Evolutionary conservation across 169 alveolate genomes (phyloP).

Genomic region (Theileria orientalis): DNA sequence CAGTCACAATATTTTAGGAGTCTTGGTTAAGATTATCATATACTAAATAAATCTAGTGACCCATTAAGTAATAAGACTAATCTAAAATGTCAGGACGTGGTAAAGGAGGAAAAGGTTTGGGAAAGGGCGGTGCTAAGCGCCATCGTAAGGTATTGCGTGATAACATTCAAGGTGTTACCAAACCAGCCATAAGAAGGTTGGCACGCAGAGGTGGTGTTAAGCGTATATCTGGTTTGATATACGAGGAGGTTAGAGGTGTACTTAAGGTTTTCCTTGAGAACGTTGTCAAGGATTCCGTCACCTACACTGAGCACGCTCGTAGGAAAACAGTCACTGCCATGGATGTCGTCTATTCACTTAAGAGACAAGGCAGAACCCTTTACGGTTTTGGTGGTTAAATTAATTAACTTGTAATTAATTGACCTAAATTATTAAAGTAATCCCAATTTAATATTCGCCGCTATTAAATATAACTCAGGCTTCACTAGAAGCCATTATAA

Average conservation of each 20-base stretch:
- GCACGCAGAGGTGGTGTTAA: conserved; percentile 99
- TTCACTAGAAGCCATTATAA: conserved; percentile 68
- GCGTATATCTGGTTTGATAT: conserved; percentile 98
- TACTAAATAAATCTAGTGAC: conserved; percentile 35
- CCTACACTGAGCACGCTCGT: conserved; percentile 99
- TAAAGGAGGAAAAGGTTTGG: conserved; percentile 98
- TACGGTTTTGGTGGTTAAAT: conserved; percentile 99
- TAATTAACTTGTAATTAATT: conserved; percentile 1
- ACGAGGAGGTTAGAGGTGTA: conserved; percentile 98
- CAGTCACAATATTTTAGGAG: conserved; percentile 69
- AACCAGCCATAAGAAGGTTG: conserved; percentile 99
- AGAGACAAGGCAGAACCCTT: conserved; percentile 99
- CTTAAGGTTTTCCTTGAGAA: conserved; percentile 96
- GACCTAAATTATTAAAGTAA: conserved; percentile 14
- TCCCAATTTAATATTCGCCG: conserved; percentile 47
- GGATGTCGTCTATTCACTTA: conserved; percentile 98
- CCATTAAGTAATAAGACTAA: conserved; percentile 58
- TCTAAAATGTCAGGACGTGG: conserved; percentile 93
- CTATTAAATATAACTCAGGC: conserved; percentile 36
- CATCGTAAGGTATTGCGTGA: conserved; percentile 95
- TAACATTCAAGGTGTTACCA: conserved; percentile 98
- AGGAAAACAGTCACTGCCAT: conserved; percentile 99
- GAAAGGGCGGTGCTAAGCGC: conserved; percentile 99
- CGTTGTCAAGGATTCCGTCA: conserved; percentile 98
- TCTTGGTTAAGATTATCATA: conserved; percentile 22